These are phyloP conservation scores for Centella asiatica DNA, from an alignment of 129 eudicot genomes.

Conservation along the genomic window DNA sequence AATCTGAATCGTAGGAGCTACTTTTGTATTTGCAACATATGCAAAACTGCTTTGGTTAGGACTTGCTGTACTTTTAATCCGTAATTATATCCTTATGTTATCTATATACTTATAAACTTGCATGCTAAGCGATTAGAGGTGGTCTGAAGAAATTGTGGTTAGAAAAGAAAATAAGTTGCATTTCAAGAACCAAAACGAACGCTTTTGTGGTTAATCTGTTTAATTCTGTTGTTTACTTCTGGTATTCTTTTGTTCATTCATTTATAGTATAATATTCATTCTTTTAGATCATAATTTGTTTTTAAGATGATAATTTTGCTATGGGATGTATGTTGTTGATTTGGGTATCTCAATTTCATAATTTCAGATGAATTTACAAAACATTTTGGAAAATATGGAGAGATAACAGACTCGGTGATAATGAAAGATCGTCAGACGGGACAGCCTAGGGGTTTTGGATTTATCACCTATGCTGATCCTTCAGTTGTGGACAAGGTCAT, in stretches of 20 bases:
- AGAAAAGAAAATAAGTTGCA: too few species aligned
- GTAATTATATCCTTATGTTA: not conserved
- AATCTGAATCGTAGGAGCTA: not conserved
- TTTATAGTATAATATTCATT: too few species aligned
- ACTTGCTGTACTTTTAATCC: too few species aligned
- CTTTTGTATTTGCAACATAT: not conserved
- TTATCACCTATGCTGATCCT: conserved; percentile 32
- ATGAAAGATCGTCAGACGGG: conserved; percentile 34
- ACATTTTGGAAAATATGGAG: conserved; percentile 35
- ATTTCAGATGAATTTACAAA: conserved; percentile 18
- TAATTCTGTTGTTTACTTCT: too few species aligned
- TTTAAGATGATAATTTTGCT: not conserved
- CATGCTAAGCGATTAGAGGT: too few species aligned
- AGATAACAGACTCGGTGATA: conserved; percentile 29
- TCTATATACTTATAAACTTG: not conserved
- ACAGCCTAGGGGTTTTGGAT: conserved; percentile 32
- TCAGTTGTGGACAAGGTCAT: conserved; percentile 29
- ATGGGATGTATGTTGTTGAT: not conserved
- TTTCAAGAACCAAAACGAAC: too few species aligned
- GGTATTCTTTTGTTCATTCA: too few species aligned
- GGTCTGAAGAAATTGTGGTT: too few species aligned
- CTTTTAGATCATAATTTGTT: not conserved
- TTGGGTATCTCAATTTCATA: not conserved
- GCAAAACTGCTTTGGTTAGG: not conserved
- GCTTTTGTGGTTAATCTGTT: too few species aligned